phyloP scores from a whole-genome alignment of 163 green algal species.

The Scenedesmus sp. region DNA sequence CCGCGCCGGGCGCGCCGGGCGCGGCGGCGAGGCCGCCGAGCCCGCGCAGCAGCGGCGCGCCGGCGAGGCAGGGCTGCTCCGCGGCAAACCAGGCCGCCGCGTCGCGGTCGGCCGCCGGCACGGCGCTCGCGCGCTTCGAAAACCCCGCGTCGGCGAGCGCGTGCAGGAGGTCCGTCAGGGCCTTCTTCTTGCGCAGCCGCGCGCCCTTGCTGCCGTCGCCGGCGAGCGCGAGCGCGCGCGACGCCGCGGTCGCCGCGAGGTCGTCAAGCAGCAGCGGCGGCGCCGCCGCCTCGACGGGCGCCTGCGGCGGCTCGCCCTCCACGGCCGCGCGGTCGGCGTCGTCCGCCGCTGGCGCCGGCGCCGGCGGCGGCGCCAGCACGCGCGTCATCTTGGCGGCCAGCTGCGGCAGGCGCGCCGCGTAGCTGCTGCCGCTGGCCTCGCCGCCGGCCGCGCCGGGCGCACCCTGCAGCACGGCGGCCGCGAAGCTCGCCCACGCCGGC shows the following conservation, averaged over 20 bases:
- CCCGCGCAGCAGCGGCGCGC: constrained; percentile 46
- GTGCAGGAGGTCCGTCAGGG: constrained; percentile 81
- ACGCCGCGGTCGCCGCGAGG: constrained; percentile 62
- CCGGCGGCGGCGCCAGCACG: constrained; percentile 33
- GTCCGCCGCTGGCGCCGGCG: background rate
- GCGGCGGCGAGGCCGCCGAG: too few species aligned
- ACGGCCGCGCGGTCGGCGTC: background rate
- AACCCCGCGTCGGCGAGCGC: constrained; percentile 73
- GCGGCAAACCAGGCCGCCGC: constrained; percentile 77
- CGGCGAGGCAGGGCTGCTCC: constrained; percentile 30
- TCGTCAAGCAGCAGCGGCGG: constrained; percentile 56
- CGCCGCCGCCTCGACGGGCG: background rate
- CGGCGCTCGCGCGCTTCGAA: constrained; percentile 56
- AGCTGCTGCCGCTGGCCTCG: constrained; percentile 33
- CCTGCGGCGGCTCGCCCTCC: background rate
- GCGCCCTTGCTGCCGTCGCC: constrained; percentile 71
- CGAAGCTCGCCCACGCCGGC: constrained; percentile 5
- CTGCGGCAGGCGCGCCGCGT: constrained; percentile 56
- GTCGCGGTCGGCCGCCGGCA: constrained; percentile 54
- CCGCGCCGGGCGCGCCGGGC: background rate
- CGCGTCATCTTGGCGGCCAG: constrained; percentile 51
- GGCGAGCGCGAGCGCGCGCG: constrained; percentile 63
- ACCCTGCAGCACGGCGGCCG: background rate
- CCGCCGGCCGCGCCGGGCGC: background rate
- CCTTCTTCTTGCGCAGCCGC: constrained; percentile 90